Conservation (phyloP, 2,329 filamentous ascomycete species). For the Arthroderma uncinatum region DNA sequence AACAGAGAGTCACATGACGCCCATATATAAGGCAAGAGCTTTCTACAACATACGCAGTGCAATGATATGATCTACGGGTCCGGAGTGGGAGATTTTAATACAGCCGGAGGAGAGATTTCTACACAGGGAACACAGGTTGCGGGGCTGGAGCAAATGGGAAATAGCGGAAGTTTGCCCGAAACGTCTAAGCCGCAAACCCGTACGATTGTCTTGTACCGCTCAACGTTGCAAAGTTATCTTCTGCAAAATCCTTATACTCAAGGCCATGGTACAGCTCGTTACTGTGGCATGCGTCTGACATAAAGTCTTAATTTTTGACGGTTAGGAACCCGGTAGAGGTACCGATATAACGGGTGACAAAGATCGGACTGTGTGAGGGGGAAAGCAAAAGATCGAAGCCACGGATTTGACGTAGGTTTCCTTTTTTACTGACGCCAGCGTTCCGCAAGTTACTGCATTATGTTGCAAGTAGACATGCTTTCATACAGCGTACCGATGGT, state of each 20-base stretch:
- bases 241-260: neutral
- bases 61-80: neutral
- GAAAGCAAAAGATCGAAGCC: neutral
- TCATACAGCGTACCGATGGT: neutral
- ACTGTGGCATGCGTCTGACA: neutral
- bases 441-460: neutral
- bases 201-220: neutral
- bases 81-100: too few species aligned
- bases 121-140: neutral
- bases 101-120: neutral
- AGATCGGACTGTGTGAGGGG: neutral
- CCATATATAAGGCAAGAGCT: neutral
- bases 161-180: neutral
- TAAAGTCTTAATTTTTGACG: neutral
- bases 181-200: neutral
- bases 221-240: neutral
- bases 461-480: neutral
- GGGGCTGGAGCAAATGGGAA: neutral
- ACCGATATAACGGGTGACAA: slow-evolving; percentile 1
- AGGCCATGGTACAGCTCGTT: neutral
- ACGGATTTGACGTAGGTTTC: neutral
- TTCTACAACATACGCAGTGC: neutral
- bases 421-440: neutral
- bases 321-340: neutral
- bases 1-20: neutral